Conservation (phyloP, 2,329 filamentous ascomycete genomes). For the Hirsutella rhossiliensis region DNA sequence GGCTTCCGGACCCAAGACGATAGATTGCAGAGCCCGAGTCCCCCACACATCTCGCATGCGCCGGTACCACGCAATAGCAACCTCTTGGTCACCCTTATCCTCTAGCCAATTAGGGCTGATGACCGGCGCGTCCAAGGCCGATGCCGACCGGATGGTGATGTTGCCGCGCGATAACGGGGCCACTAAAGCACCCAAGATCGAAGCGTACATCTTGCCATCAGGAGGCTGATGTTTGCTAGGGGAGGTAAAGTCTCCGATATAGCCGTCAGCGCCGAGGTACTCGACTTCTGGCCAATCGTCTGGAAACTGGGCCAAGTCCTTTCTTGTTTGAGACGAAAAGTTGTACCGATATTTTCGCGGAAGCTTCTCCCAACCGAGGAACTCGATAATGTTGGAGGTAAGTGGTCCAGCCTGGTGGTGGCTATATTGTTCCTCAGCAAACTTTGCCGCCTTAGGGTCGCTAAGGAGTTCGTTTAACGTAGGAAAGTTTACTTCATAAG, state of each 20-base stretch:
- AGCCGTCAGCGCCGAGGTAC: background rate
- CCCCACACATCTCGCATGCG: slow-evolving; percentile 23
- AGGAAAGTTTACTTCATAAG: background rate
- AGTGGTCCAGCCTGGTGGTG: background rate
- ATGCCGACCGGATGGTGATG: slow-evolving; percentile 22
- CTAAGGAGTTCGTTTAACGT: background rate
- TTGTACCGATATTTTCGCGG: background rate
- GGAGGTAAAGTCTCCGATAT: background rate
- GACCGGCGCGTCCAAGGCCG: slow-evolving; percentile 21
- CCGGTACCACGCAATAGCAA: slow-evolving; percentile 28
- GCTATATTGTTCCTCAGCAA: background rate
- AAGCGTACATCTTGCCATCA: slow-evolving; percentile 2
- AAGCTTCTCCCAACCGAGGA: slow-evolving; percentile 1
- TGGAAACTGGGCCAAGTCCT: background rate
- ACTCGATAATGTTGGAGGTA: background rate
- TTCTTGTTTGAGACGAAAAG: background rate
- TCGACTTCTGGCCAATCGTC: background rate
- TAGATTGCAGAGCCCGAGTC: background rate
- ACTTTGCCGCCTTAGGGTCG: background rate
- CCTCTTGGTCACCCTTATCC: slow-evolving; percentile 25
- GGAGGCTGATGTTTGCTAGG: background rate
- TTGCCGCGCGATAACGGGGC: slow-evolving; percentile 25
- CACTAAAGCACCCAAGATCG: slow-evolving; percentile 15
- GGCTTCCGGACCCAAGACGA: background rate
- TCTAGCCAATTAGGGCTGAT: slow-evolving; percentile 33